A percentile compares a stretch with the other conserved stretches of the same genome.
These are phyloP conservation scores for Phytophthora sp. DNA, from an alignment of 352 stramenopile species.

Conservation along the genomic window DNA sequence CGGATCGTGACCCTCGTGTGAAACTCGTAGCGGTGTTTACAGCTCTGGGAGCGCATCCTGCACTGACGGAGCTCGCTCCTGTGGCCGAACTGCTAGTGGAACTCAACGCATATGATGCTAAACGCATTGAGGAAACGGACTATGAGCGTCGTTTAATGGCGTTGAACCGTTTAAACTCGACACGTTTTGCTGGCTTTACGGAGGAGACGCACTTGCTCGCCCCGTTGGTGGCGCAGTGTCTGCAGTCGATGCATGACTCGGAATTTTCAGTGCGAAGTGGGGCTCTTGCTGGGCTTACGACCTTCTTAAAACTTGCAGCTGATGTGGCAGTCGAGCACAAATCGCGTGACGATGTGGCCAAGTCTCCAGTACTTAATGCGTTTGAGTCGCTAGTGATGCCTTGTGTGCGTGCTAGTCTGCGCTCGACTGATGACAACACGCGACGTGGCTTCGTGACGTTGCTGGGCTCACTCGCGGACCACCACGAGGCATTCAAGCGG, in stretches of 20 bases:
- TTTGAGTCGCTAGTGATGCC: slow-evolving; percentile 91
- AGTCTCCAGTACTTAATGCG: slow-evolving; percentile 69
- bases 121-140: slow-evolving; percentile 86
- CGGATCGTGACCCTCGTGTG: slow-evolving; percentile 57
- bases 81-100: slow-evolving; percentile 57
- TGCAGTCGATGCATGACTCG: slow-evolving; percentile 83
- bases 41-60: slow-evolving; percentile 56
- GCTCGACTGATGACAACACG: slow-evolving; percentile 72
- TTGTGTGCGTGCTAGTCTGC: slow-evolving; percentile 83
- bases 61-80: slow-evolving; percentile 39
- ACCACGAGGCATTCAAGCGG: slow-evolving; percentile 37
- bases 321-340: slow-evolving; percentile 32
- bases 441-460: slow-evolving; percentile 88
- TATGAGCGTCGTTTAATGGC: slow-evolving; percentile 80
- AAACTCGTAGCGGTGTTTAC: slow-evolving; percentile 78
- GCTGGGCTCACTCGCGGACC: slow-evolving; percentile 72
- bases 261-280: slow-evolving; percentile 87
- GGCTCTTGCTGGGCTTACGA: slow-evolving; percentile 65
- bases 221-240: slow-evolving; percentile 77
- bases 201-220: slow-evolving; percentile 72
- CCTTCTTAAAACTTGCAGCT: slow-evolving; percentile 56
- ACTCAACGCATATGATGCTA: slow-evolving; percentile 82
- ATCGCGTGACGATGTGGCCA: slow-evolving; percentile 23
- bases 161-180: slow-evolving; percentile 71
- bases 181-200: slow-evolving; percentile 65